These are phyloP conservation scores for Tetracentron sinense DNA, from an alignment of 164 flowering plant genomes.

Conservation along the genomic window DNA sequence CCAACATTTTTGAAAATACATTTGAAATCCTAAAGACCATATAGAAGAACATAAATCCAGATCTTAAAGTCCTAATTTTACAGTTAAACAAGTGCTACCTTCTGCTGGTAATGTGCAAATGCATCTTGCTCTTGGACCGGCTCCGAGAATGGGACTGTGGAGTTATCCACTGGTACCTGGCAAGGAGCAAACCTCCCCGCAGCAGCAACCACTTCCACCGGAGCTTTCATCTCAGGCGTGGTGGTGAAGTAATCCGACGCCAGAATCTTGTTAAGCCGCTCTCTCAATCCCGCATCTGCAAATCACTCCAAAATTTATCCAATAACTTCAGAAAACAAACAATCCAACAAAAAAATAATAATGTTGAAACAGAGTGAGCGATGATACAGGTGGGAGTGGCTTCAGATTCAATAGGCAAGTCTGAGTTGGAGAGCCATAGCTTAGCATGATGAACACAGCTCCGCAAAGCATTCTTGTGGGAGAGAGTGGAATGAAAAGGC, in stretches of 20 bases:
- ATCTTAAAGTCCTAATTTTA: too few relatives aligned
- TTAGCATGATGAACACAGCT: conserved; percentile 78
- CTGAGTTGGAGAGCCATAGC: conserved; percentile 68
- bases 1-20: too few relatives aligned
- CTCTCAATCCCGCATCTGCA: conserved; percentile 77
- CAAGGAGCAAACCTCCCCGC: conserved; percentile 58
- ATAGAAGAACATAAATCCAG: too few relatives aligned
- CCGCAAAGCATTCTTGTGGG: conserved; percentile 77
- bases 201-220: conserved; percentile 71
- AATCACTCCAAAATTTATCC: conserved; percentile 10
- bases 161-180: conserved; percentile 26
- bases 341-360: not conserved
- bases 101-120: conserved; percentile 35
- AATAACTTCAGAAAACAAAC: not conserved
- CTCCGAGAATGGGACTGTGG: conserved; percentile 14
- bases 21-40: not conserved
- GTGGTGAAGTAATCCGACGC: conserved; percentile 77
- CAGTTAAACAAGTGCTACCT: conserved; percentile 26
- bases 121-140: conserved; percentile 40
- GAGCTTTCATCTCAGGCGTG: conserved; percentile 78
- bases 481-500: conserved; percentile 55
- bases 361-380: too few relatives aligned
- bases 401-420: conserved; percentile 50
- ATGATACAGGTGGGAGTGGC: conserved; percentile 59
- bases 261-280: conserved; percentile 71